Conservation (phyloP, 2,329 filamentous ascomycete species). For the Capronia coronata region DNA sequence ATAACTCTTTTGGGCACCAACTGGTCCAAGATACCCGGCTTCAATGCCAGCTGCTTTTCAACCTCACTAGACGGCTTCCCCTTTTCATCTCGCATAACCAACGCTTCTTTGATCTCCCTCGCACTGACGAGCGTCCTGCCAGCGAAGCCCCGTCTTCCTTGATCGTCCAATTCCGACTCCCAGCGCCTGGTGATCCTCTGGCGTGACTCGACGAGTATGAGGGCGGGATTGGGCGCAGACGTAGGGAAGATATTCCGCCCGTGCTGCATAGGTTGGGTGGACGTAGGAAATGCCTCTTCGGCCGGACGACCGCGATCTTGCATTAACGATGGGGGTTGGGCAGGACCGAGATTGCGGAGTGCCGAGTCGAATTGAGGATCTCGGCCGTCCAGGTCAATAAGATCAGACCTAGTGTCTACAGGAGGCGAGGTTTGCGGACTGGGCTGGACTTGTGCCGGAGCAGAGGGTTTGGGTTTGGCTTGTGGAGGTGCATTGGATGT, state of each 20-base stretch:
- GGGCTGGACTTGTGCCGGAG: slow-evolving; percentile 24
- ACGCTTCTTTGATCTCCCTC: slow-evolving; percentile 43
- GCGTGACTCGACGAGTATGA: slow-evolving; percentile 49
- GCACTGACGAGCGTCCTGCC: slow-evolving; percentile 47
- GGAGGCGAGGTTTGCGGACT: slow-evolving; percentile 17
- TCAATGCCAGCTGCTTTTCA: slow-evolving; percentile 42
- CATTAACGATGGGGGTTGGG: slow-evolving; percentile 41
- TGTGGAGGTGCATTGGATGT: slow-evolving; percentile 9
- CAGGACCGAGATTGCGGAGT: slow-evolving; percentile 59
- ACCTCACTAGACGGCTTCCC: slow-evolving; percentile 35
- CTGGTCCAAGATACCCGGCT: slow-evolving; percentile 38
- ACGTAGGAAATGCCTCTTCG: slow-evolving; percentile 29
- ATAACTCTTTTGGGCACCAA: slow-evolving; percentile 15
- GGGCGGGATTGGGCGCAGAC: slow-evolving; percentile 46
- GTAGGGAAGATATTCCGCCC: slow-evolving; percentile 35
- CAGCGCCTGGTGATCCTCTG: slow-evolving; percentile 47
- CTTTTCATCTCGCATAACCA: slow-evolving; percentile 44
- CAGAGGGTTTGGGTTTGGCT: slow-evolving; percentile 5
- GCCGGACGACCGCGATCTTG: slow-evolving; percentile 27
- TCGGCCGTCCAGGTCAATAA: slow-evolving; percentile 53
- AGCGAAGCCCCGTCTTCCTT: slow-evolving; percentile 37
- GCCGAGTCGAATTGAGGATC: slow-evolving; percentile 69
- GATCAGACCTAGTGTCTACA: slow-evolving; percentile 10
- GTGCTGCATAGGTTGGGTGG: slow-evolving; percentile 30
- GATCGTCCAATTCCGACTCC: slow-evolving; percentile 49